These are phyloP conservation scores for Leishmania major DNA, from an alignment of 208 protist species.

Conservation along the genomic window DNA sequence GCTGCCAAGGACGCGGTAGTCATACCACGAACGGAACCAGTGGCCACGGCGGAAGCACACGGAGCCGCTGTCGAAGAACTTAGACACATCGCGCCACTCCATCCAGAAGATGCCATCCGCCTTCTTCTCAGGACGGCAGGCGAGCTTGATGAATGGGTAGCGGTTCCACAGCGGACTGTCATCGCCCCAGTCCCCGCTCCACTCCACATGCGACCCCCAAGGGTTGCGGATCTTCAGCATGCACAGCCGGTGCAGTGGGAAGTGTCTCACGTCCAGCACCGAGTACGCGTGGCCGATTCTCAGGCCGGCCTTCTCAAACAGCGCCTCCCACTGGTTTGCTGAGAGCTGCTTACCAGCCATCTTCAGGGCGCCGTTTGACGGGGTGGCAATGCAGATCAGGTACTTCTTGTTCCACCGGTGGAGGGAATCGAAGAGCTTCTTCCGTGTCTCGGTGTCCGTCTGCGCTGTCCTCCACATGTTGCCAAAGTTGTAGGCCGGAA, in stretches of 20 bases:
- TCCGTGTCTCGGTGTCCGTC: conserved; percentile 30
- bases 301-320: conserved; percentile 62
- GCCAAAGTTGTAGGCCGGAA: conserved; percentile 49
- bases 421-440: conserved; percentile 53
- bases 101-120: conserved; percentile 75
- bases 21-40: conserved; percentile 47
- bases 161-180: conserved; percentile 48
- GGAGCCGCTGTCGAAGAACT: conserved; percentile 64
- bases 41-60: conserved; percentile 59
- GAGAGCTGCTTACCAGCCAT: conserved; percentile 34
- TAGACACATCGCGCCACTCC: conserved; percentile 70
- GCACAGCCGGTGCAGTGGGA: conserved; percentile 50
- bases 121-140: conserved; percentile 48
- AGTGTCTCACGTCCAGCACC: conserved; percentile 59
- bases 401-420: conserved; percentile 52
- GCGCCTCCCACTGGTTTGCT: conserved; percentile 18
- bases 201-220: conserved; percentile 73
- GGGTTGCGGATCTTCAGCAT: conserved; percentile 75
- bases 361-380: conserved; percentile 32
- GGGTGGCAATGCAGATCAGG: conserved; percentile 64
- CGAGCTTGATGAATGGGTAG: conserved; percentile 56
- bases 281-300: conserved; percentile 65
- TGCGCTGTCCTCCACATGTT: conserved; percentile 46
- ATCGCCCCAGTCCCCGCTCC: conserved; percentile 64
- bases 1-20: conserved; percentile 52